Base-by-base conservation (phyloP, 2,329 filamentous ascomycete species). In the Ophiostoma sp. region DNA sequence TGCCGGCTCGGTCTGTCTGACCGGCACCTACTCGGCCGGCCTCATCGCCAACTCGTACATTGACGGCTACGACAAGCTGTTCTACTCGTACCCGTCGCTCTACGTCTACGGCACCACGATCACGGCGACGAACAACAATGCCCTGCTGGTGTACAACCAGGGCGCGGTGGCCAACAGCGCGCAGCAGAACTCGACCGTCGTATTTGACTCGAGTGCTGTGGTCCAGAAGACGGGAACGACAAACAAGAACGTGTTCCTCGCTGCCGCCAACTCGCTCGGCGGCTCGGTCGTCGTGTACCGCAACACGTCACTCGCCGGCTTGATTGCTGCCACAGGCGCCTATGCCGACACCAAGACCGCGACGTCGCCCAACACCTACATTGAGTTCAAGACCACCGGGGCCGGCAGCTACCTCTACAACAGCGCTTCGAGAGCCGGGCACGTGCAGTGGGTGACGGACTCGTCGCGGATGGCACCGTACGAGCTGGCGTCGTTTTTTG, bases 21-120 rank as follows among this genome's bases (percentile, higher is more conserved):
- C 74, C 5, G 74, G 75, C 1, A 73, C 68, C 7, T 71, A 73
- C 3, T 77, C 78, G 3, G 73, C 78, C 0, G 76, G 75, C 0
- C 71, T 83, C 40, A 76, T 82, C 38, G 79, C 79, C 8, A 77
- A 81, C 70, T 81, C 79, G 0, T 81, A 81, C 68, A 75, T 83
- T 8, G 79, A 82, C 69, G 80, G 78, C 2, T 70, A 75, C 5
- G 78, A 80, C 65, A 81, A 81, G 70, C 71, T 80, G 1, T 76
- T 83, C 65, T 79, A 78, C 68, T 76, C 77, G 47, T 78, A 76
- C 11, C 76, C 77, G 0, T 78, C 77, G 11, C 69, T 80, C 0
- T 82, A 82, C 68, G 70, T 83, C 0, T 82, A 78, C 68, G 76
- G 76, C 9, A 79, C 81, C 0, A 80, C 77, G 0, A 78, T 83